phyloP scores from a whole-genome alignment of 1,284 basidiomycete species.

The Fomes fomentarius region DNA sequence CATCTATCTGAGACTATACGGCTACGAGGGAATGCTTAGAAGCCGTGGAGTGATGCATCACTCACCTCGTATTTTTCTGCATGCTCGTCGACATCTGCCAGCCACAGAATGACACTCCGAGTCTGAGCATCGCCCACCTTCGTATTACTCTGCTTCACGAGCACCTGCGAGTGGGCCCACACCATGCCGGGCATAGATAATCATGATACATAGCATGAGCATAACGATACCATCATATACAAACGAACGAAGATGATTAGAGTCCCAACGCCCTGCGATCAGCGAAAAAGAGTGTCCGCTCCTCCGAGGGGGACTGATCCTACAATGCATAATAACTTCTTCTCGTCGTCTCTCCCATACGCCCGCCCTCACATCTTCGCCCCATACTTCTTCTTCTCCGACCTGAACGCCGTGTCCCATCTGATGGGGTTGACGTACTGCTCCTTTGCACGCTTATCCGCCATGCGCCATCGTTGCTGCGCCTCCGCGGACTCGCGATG shows the following conservation, averaged over 20 bases:
- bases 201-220: constrained; percentile 13
- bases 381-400: constrained; percentile 18
- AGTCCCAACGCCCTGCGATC: constrained; percentile 23
- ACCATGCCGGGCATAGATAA: constrained; percentile 1
- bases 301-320: constrained; percentile 27
- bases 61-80: too few species aligned
- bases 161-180: too few species aligned
- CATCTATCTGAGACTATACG: too few species aligned
- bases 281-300: constrained; percentile 25
- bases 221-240: constrained; percentile 24
- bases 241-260: constrained; percentile 26
- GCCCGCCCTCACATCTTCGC: constrained; percentile 22
- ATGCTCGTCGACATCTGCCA: too few species aligned
- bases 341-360: constrained; percentile 17
- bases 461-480: constrained; percentile 58
- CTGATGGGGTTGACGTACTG: constrained; percentile 33
- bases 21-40: too few species aligned
- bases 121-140: too few species aligned
- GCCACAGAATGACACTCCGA: too few species aligned
- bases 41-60: too few species aligned
- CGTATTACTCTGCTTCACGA: too few species aligned
- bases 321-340: constrained; percentile 18
- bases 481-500: constrained; percentile 57
- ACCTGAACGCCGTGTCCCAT: constrained; percentile 24
- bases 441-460: constrained; percentile 49